Conservation (phyloP, 2,329 filamentous ascomycete species). For the Ceratocystis cubensis region DNA sequence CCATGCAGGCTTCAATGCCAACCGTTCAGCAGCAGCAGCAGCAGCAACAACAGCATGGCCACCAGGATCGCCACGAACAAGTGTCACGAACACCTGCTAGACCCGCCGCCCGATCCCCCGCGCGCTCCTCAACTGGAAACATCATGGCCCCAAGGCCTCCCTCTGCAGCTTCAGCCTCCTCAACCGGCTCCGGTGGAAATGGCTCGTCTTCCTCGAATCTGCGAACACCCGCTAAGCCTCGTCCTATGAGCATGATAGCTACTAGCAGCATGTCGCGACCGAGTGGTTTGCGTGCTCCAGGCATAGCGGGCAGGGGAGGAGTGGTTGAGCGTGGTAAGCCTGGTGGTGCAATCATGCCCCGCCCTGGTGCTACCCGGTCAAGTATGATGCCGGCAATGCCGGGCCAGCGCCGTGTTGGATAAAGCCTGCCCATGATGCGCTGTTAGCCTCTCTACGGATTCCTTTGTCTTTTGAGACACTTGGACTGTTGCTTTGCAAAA, state of each 20-base stretch:
- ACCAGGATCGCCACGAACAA: conserved; percentile 24
- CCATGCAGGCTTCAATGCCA: conserved; percentile 42
- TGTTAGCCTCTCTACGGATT: not conserved
- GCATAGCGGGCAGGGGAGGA: conserved; percentile 29
- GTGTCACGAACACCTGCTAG: conserved; percentile 21
- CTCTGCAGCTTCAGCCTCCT: conserved; percentile 19
- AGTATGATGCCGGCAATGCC: conserved; percentile 81
- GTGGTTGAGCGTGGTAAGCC: conserved; percentile 33
- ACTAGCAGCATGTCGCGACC: conserved; percentile 42
- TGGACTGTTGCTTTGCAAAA: not conserved
- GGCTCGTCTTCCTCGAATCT: conserved; percentile 11
- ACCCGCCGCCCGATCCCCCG: conserved; percentile 24
- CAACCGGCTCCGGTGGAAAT: conserved; percentile 18
- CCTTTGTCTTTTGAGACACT: conserved; percentile 8
- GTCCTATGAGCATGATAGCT: conserved; percentile 34
- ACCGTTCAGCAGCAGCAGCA: conserved; percentile 20
- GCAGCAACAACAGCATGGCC: conserved; percentile 22
- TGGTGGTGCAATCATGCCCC: conserved; percentile 38
- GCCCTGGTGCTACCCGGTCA: conserved; percentile 41
- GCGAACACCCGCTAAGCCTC: conserved; percentile 29
- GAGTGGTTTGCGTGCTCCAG: conserved; percentile 51
- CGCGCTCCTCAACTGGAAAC: conserved; percentile 20
- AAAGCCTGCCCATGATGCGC: not conserved
- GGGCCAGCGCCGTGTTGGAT: conserved; percentile 36
- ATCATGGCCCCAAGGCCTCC: conserved; percentile 12